These are phyloP conservation scores for Boletus tylopilopsis DNA, from an alignment of 768 basidiomycete species.

Conservation along the genomic window DNA sequence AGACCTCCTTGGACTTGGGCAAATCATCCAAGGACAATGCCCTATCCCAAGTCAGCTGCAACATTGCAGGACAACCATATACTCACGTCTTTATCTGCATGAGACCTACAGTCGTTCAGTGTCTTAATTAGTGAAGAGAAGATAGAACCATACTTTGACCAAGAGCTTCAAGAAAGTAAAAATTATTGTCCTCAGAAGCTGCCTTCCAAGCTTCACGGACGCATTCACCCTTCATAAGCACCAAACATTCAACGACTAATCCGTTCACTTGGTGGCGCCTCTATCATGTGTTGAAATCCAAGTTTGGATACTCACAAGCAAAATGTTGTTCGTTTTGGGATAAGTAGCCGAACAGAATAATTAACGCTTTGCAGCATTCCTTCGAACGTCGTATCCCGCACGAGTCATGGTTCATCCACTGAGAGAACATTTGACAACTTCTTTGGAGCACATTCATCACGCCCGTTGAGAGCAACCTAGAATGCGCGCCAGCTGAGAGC, in stretches of 20 bases:
- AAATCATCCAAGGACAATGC: slow-evolving; percentile 6
- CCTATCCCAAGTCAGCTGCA: slow-evolving; percentile 8
- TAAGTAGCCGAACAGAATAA: slow-evolving; percentile 23
- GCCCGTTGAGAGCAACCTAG: slow-evolving; percentile 15
- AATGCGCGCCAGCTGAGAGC: slow-evolving; percentile 12
- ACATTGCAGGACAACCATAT: neutral
- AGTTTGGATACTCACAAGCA: slow-evolving; percentile 12
- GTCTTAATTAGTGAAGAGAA: neutral
- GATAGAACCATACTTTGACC: slow-evolving; percentile 16
- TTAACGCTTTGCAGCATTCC: slow-evolving; percentile 29
- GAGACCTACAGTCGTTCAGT: slow-evolving; percentile 15
- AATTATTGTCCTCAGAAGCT: slow-evolving; percentile 7
- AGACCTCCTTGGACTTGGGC: slow-evolving; percentile 1
- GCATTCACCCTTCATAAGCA: slow-evolving; percentile 9
- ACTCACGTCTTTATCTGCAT: slow-evolving; percentile 15
- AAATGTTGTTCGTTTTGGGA: slow-evolving; percentile 19
- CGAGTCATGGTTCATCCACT: slow-evolving; percentile 21
- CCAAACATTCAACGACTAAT: slow-evolving; percentile 17
- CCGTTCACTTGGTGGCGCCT: slow-evolving; percentile 18
- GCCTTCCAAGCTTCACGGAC: slow-evolving; percentile 22
- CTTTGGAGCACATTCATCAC: slow-evolving; percentile 17
- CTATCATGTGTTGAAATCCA: neutral
- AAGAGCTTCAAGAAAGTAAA: slow-evolving; percentile 13
- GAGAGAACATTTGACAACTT: slow-evolving; percentile 18
- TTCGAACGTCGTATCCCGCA: slow-evolving; percentile 26